phyloP scores from a whole-genome alignment of 768 basidiomycete species.

The Cyclocybe aegerita region DNA sequence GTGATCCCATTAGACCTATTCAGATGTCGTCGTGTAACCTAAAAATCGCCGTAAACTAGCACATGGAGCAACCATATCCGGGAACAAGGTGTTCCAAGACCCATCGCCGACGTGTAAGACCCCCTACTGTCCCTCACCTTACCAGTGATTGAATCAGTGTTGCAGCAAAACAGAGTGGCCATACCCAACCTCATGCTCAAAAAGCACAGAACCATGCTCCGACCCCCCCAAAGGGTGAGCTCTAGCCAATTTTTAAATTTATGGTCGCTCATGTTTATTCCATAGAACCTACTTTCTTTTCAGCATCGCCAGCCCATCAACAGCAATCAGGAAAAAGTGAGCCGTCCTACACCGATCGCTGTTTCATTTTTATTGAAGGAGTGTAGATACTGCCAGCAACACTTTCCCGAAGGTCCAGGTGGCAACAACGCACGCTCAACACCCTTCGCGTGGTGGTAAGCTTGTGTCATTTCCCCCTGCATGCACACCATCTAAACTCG shows the following conservation, averaged over 20 bases:
- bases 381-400: conserved; percentile 8
- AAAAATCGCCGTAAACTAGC: conserved; percentile 11
- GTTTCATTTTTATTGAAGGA: conserved; percentile 12
- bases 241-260: conserved; percentile 8
- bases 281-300: conserved; percentile 7
- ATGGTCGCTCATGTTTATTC: conserved; percentile 8
- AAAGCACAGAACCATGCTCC: conserved; percentile 12
- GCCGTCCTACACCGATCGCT: conserved; percentile 7
- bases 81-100: conserved; percentile 13
- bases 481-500: conserved; percentile 9
- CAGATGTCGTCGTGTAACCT: conserved; percentile 10
- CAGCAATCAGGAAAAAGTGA: conserved; percentile 12
- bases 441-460: conserved; percentile 12
- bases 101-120: conserved; percentile 12
- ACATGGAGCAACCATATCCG: conserved; percentile 10
- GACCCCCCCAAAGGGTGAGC: conserved; percentile 11
- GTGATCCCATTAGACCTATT: conserved; percentile 8
- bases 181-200: conserved; percentile 11
- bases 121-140: conserved; percentile 7
- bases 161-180: conserved; percentile 11
- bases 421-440: conserved; percentile 11
- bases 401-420: conserved; percentile 13
- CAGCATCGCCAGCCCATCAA: conserved; percentile 11
- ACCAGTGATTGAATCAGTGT: conserved; percentile 12
- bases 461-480: conserved; percentile 8